Percentiles rank a stretch among this genome's conserved stretches.
Conservation (phyloP, 2,329 filamentous ascomycete genomes). For the Fusarium lateritium region DNA sequence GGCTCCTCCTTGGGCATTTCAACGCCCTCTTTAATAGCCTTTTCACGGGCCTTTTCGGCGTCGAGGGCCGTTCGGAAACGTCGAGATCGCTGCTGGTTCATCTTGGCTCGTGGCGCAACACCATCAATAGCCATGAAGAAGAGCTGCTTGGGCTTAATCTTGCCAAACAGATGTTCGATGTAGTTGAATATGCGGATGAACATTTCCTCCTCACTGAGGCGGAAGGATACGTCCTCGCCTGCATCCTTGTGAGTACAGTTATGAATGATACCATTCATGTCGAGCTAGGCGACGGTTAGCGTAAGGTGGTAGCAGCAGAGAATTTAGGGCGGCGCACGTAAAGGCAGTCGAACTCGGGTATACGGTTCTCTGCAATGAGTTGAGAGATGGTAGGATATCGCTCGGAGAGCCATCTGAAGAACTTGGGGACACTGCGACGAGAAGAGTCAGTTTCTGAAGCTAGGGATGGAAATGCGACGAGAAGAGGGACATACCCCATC, state of each 20-base stretch:
- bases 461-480: neutral
- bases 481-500: constrained; percentile 51
- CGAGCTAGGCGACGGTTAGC: constrained; percentile 68
- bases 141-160: constrained; percentile 97
- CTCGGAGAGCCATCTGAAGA: constrained; percentile 99
- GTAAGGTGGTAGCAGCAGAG: constrained; percentile 32
- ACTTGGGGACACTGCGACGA: constrained; percentile 78
- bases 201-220: constrained; percentile 98
- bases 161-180: constrained; percentile 98
- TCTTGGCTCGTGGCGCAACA: constrained; percentile 97
- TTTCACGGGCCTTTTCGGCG: constrained; percentile 89
- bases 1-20: constrained; percentile 95
- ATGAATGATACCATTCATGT: constrained; percentile 99
- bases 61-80: constrained; percentile 96
- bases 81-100: constrained; percentile 98
- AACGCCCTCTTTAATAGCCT: constrained; percentile 89
- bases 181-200: constrained; percentile 99
- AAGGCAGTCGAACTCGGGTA: constrained; percentile 98
- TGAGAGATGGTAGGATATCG: constrained; percentile 98
- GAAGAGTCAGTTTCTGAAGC: constrained; percentile 33
- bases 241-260: constrained; percentile 99
- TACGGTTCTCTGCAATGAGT: constrained; percentile 97
- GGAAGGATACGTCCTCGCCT: constrained; percentile 86
- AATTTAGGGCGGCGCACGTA: constrained; percentile 71
- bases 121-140: constrained; percentile 99